Evolutionary conservation across 331 rosid genomes (phyloP), one percentile per base, ranked within the genome.

Genomic region (Cydonia oblonga): DNA sequence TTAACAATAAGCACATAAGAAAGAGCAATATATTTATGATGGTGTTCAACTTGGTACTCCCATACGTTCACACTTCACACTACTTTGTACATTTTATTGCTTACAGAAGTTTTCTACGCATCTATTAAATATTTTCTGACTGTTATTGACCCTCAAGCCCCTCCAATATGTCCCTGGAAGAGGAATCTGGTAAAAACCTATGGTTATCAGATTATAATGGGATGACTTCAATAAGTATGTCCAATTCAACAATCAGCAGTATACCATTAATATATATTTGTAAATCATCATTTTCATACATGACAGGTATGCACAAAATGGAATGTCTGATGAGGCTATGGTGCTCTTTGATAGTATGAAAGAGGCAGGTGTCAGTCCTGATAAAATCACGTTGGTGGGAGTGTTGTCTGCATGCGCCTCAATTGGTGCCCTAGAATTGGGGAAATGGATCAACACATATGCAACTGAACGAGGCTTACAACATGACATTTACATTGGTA

Each of bases 241-340:
- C 23, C 44, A 68, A 40, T 42, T 54, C 14, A 2, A 38, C n/a
- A 30, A 70, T 28, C 64, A 53, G 51, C 57, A 18, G 57, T 19
- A 0, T 19, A 14, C 10, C 22, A 52, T 52, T 4, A 13, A 12
- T 13, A 42, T 42, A 42, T 42, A 12, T 42, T 42, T 42, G 49
- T 42, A 42, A 42, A 42, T 6, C 28, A 4, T 32, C 46, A 32
- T 28, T 33, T 69, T 63, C 13, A 70, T 74, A 30, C 49, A 26
- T 88, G 77, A 42, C 87, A 92, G 98, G 65, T 92, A 90, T 80
- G 91, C 98, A 66, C 96, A 92, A 81, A 90, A 87, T 73, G 98
- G 96, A 59, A 86, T 81, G 89, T 91, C 97, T 1, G 93, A 90
- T 68, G 89, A 90, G 82, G 91, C 98, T 12, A 84, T 88, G 40